phyloP scores from a whole-genome alignment of 164 flowering plant species.

The Chimonanthus praecox region DNA sequence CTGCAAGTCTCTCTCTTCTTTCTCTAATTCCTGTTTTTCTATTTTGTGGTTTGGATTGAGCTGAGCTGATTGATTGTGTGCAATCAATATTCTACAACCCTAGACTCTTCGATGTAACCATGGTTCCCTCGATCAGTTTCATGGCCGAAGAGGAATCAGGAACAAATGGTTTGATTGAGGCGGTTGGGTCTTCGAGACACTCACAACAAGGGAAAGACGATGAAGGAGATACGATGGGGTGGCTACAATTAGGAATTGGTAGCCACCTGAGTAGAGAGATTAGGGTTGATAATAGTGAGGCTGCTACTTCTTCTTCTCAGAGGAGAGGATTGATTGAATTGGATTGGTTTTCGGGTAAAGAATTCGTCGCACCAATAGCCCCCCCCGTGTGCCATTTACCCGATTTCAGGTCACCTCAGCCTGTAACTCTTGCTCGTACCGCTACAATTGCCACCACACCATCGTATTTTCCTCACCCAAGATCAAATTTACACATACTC shows the following conservation, averaged over 20 bases:
- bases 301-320: slow-evolving; percentile 1
- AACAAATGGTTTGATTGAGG: slow-evolving; percentile 26
- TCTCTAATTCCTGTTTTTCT: too few relatives aligned
- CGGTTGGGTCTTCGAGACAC: slow-evolving; percentile 19
- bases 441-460: slow-evolving; percentile 11
- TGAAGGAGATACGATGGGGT: slow-evolving; percentile 29
- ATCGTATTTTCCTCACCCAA: slow-evolving; percentile 30
- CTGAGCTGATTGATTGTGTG: too few relatives aligned
- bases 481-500: slow-evolving; percentile 14
- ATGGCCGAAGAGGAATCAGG: slow-evolving; percentile 70
- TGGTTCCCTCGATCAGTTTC: slow-evolving; percentile 41
- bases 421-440: neutral
- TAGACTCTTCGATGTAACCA: slow-evolving; percentile 37
- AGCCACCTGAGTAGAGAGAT: slow-evolving; percentile 7
- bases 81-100: too few relatives aligned
- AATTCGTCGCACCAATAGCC: slow-evolving; percentile 16
- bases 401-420: slow-evolving; percentile 13
- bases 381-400: slow-evolving; percentile 17
- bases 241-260: slow-evolving; percentile 81
- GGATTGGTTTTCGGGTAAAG: slow-evolving; percentile 40
- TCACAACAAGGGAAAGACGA: slow-evolving; percentile 1
- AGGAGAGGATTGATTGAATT: slow-evolving; percentile 39
- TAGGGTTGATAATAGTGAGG: too few relatives aligned
- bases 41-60: too few relatives aligned
- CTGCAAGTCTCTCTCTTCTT: neutral